Base-by-base conservation (phyloP, 257 asterid genomes). In the Oldenlandia corymbosa region DNA sequence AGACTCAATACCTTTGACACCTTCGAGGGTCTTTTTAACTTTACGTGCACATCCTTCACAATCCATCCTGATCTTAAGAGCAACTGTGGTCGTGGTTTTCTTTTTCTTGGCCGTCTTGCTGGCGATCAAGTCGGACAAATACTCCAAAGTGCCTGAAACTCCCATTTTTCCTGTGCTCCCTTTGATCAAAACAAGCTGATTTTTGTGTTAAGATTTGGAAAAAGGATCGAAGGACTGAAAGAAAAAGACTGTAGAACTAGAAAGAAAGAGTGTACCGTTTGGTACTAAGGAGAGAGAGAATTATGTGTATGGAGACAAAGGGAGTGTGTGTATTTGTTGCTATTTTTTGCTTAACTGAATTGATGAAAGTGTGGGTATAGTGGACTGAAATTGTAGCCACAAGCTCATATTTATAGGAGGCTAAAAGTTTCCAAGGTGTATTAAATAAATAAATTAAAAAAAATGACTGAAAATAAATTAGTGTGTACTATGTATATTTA, bases 21-120 rank as follows among this genome's bases (percentile, higher is more conserved):
- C 32, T 1, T 84, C 77, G 70, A 90, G 97, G 5, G 65, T 73
- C 3, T 69, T 75, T 87, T 84, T 87, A 45, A 90, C 76, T 76
- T 77, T 81, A 11, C 79, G 82, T 8, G 75, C 95, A 68, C 97
- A 90, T 59, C 97, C 97, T 79, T 90, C 97, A 57, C 97, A 87
- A 20, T 85, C 94, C 95, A 90, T 90, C 56, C 97, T 73, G 58
- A 90, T 74, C 66, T 87, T 90, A 66, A 90, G 76, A 9, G 85
- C 51, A 0, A 90, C 97, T 4, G 87, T 87, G 39, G 75, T 78
- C 10, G 79, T 70, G 42, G 58, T 83, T 66, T 83, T 82, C 85
- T 66, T 87, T 70, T 82, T 89, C 80, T 89, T 90, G 73, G 74
- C 84, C 73, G 68, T 86, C 36, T 36, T 82, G 0, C 76, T 69